Conservation (phyloP, 495 filamentous ascomycete genomes). For the Mycothermus thermophilus region DNA sequence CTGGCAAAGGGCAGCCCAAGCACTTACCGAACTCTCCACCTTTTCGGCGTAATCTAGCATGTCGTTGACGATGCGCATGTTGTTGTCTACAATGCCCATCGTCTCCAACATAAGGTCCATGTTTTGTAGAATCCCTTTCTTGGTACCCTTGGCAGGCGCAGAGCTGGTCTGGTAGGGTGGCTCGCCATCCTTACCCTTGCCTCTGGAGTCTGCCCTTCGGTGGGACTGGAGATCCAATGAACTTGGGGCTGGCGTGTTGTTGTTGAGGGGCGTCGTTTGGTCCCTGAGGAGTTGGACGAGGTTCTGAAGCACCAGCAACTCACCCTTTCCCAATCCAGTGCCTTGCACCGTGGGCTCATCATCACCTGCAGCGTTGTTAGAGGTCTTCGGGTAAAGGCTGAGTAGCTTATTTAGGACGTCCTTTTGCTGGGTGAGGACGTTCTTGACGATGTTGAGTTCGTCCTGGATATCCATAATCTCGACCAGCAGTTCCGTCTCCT, state of each 20-base stretch:
- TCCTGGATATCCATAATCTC: conserved; percentile 14
- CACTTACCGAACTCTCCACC: conserved; percentile 5
- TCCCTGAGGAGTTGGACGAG: conserved; percentile 8
- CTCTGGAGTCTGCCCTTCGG: background rate
- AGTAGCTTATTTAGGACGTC: conserved; percentile 5
- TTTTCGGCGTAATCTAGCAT: conserved; percentile 8
- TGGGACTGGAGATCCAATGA: too few relatives aligned
- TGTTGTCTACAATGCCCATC: conserved; percentile 9
- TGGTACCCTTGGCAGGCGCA: too few relatives aligned
- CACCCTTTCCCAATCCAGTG: conserved; percentile 4
- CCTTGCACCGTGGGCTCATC: background rate
- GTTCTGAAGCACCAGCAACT: conserved; percentile 6
- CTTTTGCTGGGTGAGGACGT: conserved; percentile 6
- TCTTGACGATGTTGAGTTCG: conserved; percentile 11
- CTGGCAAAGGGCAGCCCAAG: background rate
- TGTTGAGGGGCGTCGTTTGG: conserved; percentile 1
- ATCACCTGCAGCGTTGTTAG: conserved; percentile 3
- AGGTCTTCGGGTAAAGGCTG: conserved; percentile 7
- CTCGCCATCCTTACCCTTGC: conserved; percentile 2
- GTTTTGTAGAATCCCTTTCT: conserved; percentile 5
- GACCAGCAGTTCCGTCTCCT: conserved; percentile 9
- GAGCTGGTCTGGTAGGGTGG: background rate
- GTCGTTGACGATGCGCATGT: conserved; percentile 6
- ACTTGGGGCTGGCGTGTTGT: too few relatives aligned
- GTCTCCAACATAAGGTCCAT: conserved; percentile 9